Percentiles rank a stretch among this genome's conserved stretches.
phyloP scores from a whole-genome alignment of 176 grass and related monocot genomes.

The Bothriochloa decipiens region DNA sequence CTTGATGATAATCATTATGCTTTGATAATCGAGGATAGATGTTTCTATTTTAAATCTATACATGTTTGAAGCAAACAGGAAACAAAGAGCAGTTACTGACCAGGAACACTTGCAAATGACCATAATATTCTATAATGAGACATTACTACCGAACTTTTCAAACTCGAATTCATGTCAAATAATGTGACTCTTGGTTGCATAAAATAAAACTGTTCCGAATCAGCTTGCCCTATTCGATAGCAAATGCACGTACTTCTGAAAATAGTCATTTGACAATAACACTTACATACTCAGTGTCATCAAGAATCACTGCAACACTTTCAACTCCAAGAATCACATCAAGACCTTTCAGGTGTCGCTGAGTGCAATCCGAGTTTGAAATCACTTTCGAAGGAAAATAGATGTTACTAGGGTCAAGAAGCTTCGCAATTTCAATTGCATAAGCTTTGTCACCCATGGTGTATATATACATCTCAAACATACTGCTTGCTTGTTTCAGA shows the following conservation, averaged over 20 bases:
- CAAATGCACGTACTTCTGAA: background rate
- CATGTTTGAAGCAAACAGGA: background rate
- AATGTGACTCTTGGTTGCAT: background rate
- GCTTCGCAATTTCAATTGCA: constrained; percentile 89
- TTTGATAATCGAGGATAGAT: background rate
- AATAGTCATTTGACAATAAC: constrained; percentile 13
- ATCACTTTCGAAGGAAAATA: constrained; percentile 93
- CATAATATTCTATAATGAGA: constrained; percentile 3
- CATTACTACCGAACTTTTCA: background rate
- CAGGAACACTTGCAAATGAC: background rate
- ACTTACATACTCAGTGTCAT: constrained; percentile 86
- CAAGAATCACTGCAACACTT: constrained; percentile 87
- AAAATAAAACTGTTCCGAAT: background rate
- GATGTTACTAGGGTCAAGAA: constrained; percentile 79
- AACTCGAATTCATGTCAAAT: constrained; percentile 19
- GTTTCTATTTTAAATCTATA: constrained; percentile 4
- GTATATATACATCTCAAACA: constrained; percentile 97
- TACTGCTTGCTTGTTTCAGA: constrained; percentile 81
- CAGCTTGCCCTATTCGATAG: background rate
- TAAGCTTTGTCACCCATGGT: constrained; percentile 92
- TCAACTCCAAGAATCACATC: constrained; percentile 93
- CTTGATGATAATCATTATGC: background rate
- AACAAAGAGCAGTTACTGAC: constrained; percentile 7
- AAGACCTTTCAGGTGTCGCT: constrained; percentile 88
- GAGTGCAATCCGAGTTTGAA: constrained; percentile 81